Percentiles rank a stretch among this genome's conserved stretches.
These are phyloP conservation scores for Kentomonas sorsogonicus DNA, from an alignment of 208 protist species.

Conservation along the genomic window DNA sequence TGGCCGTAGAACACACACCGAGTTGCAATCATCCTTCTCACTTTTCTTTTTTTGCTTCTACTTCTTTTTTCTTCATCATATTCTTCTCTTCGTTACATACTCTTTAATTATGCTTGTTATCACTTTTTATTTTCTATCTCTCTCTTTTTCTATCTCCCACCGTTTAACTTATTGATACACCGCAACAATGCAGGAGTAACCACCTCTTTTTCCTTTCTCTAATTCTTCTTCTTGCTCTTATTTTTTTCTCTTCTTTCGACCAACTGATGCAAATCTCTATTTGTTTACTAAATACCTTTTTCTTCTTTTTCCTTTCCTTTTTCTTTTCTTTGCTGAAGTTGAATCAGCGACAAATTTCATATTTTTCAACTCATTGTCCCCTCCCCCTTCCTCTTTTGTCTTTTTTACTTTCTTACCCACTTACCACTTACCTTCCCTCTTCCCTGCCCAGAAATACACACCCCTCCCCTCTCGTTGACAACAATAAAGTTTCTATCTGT, in stretches of 20 bases:
- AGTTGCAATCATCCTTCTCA: no score
- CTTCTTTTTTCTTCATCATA: not conserved
- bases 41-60: not conserved
- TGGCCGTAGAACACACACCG: no score
- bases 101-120: not conserved
- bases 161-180: not conserved
- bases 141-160: constrained; percentile 1
- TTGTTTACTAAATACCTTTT: not conserved
- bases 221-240: constrained; percentile 6
- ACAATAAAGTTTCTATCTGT: constrained; percentile 6
- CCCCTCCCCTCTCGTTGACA: not conserved
- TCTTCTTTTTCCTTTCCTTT: constrained; percentile 8
- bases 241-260: not conserved
- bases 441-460: not conserved
- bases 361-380: constrained; percentile 11
- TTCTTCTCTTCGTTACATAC: not conserved
- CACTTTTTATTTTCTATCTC: constrained; percentile 1
- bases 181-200: not conserved
- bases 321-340: not conserved
- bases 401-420: constrained; percentile 7
- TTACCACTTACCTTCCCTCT: constrained; percentile 1
- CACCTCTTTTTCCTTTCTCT: constrained; percentile 7
- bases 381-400: not conserved
- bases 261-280: not conserved
- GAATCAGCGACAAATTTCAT: constrained; percentile 8